Conservation (phyloP, 148 eudicot species). For the Cornus florida region DNA sequence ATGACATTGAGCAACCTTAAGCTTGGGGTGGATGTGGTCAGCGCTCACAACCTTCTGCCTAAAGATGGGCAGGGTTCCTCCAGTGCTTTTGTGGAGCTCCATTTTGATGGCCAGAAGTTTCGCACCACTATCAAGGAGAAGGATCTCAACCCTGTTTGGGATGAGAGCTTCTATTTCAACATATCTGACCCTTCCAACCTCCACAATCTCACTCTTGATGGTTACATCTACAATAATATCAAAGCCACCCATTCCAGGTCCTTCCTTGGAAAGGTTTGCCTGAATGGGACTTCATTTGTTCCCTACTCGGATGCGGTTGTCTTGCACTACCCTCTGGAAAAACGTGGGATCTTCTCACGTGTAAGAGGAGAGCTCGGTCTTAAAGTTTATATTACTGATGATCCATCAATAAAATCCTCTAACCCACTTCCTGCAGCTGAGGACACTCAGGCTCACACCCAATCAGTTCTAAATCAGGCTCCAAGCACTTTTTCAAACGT, state of each 20-base stretch:
- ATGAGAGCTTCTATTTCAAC: slow-evolving; percentile 96
- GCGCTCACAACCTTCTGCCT: slow-evolving; percentile 88
- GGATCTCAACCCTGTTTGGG: slow-evolving; percentile 91
- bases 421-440: slow-evolving; percentile 40
- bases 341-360: slow-evolving; percentile 83
- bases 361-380: slow-evolving; percentile 93
- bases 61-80: slow-evolving; percentile 96
- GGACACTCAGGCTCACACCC: slow-evolving; percentile 19
- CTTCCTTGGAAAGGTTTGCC: slow-evolving; percentile 81
- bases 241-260: slow-evolving; percentile 48
- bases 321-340: slow-evolving; percentile 83
- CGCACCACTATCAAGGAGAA: slow-evolving; percentile 85
- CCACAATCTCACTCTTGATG: slow-evolving; percentile 63
- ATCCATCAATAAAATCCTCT: slow-evolving; percentile 75
- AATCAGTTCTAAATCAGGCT: slow-evolving; percentile 16
- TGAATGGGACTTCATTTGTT: slow-evolving; percentile 87
- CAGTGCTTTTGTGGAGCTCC: slow-evolving; percentile 79
- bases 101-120: slow-evolving; percentile 74
- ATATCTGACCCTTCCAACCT: slow-evolving; percentile 76
- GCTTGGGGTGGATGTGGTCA: slow-evolving; percentile 79
- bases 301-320: slow-evolving; percentile 79
- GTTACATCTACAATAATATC: slow-evolving; percentile 55
- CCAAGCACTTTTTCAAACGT: slow-evolving; percentile 9
- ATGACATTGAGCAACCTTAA: slow-evolving; percentile 58
- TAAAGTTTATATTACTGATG: slow-evolving; percentile 75